Conservation (phyloP, 805 yeast genomes). For the Ogataea dorogensis region DNA sequence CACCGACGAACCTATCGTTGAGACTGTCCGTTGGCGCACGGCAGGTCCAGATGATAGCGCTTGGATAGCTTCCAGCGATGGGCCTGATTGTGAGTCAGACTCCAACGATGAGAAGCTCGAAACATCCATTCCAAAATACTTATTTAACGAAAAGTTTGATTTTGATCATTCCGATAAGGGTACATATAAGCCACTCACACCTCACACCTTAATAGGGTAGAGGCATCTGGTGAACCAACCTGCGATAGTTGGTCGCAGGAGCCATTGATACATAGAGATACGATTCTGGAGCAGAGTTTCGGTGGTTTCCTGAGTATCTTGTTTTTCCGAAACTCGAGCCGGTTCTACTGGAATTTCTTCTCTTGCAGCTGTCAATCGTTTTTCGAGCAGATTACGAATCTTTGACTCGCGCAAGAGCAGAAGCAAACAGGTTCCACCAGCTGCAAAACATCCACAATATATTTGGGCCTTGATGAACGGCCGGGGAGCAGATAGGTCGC, state of each 20-base stretch:
- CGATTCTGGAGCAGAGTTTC: background rate
- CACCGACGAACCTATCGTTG: conserved; percentile 13
- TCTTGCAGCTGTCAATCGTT: conserved; percentile 17
- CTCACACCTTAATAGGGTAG: conserved; percentile 6
- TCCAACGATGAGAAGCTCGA: conserved; percentile 6
- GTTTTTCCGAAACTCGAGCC: background rate
- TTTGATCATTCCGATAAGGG: too few species aligned
- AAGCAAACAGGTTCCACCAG: conserved; percentile 40
- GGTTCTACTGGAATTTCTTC: conserved; percentile 1
- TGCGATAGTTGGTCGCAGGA: background rate
- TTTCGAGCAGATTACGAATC: conserved; percentile 38
- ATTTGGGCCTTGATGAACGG: conserved; percentile 63
- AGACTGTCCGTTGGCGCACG: conserved; percentile 3
- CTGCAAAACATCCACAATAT: conserved; percentile 54
- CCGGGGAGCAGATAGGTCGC: conserved; percentile 15
- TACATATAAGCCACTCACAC: too few species aligned
- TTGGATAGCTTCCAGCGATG: background rate
- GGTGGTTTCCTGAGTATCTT: background rate
- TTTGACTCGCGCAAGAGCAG: conserved; percentile 51
- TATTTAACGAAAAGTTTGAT: too few species aligned
- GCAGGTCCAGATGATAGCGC: background rate
- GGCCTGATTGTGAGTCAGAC: background rate
- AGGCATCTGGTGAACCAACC: conserved; percentile 1
- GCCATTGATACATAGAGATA: background rate
- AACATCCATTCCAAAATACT: conserved; percentile 3